Evolutionary conservation across 2,329 filamentous ascomycete genomes (phyloP).

Genomic region (Lomentospora prolificans): DNA sequence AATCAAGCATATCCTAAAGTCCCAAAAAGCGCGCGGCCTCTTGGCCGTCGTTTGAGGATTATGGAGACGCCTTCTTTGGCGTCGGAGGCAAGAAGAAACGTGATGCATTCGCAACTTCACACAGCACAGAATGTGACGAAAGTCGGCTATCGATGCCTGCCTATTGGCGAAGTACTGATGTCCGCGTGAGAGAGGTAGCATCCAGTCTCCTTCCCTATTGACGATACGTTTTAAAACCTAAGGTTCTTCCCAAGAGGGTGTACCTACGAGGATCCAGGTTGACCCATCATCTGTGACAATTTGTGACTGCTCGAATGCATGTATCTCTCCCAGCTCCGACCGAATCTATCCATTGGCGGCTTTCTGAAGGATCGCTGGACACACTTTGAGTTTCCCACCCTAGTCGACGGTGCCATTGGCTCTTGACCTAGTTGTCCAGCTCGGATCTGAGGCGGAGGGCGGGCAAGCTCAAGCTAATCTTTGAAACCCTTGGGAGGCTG

Average conservation of each 20-base stretch:
- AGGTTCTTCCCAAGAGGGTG: no score
- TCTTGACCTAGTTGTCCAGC: not conserved
- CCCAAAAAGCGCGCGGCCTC: not conserved
- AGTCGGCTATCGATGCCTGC: no score
- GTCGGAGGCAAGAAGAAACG: not conserved
- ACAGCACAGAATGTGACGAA: no score
- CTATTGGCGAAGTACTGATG: not conserved
- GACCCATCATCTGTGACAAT: not conserved
- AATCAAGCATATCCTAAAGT: not conserved
- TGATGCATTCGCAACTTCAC: no score
- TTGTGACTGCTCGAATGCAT: not conserved
- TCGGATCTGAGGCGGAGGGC: not conserved
- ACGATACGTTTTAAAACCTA: no score
- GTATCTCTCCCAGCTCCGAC: not conserved
- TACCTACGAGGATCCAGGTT: not conserved
- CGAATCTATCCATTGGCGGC: not conserved
- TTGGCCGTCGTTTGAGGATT: not conserved
- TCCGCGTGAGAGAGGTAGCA: not conserved
- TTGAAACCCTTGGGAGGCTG: not conserved
- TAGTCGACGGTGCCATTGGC: not conserved
- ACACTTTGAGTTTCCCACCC: not conserved
- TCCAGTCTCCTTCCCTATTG: no score
- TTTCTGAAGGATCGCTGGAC: constrained; percentile 1
- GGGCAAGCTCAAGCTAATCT: not conserved
- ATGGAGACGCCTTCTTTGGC: not conserved